phyloP scores from a whole-genome alignment of 176 grass and related monocot species.

The Carex cristatella region DNA sequence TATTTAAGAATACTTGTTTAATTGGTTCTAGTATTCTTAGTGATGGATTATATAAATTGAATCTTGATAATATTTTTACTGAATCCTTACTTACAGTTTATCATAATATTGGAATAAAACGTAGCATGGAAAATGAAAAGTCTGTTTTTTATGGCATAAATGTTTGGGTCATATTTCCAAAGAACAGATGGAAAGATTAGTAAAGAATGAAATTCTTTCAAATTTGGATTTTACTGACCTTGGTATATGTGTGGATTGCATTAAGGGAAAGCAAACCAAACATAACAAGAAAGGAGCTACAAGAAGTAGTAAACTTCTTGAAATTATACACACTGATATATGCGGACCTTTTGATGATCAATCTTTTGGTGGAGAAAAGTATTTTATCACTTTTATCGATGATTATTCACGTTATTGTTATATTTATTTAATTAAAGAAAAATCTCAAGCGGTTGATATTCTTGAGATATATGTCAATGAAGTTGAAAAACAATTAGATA shows the following conservation, averaged over 20 bases:
- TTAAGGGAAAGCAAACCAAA: constrained; percentile 17
- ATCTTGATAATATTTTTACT: too few relatives aligned
- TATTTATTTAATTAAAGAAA: too few relatives aligned
- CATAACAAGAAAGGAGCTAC: constrained; percentile 14
- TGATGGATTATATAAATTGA: too few relatives aligned
- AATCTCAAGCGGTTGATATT: background rate
- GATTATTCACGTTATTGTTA: constrained; percentile 12
- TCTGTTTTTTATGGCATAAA: too few relatives aligned
- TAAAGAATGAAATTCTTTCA: background rate
- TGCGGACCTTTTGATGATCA: constrained; percentile 5
- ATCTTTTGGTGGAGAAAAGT: constrained; percentile 25
- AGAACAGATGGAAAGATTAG: too few relatives aligned
- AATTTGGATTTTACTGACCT: constrained; percentile 25
- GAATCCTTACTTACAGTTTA: too few relatives aligned
- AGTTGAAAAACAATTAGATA: constrained; percentile 26
- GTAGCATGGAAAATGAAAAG: too few relatives aligned
- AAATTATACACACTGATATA: constrained; percentile 25
- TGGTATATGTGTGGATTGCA: constrained; percentile 16
- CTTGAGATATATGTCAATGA: constrained; percentile 21
- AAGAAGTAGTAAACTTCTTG: constrained; percentile 2
- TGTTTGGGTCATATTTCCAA: too few relatives aligned
- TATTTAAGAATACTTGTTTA: too few relatives aligned
- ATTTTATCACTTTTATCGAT: constrained; percentile 23
- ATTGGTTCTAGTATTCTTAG: too few relatives aligned
- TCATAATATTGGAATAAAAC: too few relatives aligned